Base-by-base conservation (phyloP, 768 basidiomycete genomes). In the Clavulina sp. region DNA sequence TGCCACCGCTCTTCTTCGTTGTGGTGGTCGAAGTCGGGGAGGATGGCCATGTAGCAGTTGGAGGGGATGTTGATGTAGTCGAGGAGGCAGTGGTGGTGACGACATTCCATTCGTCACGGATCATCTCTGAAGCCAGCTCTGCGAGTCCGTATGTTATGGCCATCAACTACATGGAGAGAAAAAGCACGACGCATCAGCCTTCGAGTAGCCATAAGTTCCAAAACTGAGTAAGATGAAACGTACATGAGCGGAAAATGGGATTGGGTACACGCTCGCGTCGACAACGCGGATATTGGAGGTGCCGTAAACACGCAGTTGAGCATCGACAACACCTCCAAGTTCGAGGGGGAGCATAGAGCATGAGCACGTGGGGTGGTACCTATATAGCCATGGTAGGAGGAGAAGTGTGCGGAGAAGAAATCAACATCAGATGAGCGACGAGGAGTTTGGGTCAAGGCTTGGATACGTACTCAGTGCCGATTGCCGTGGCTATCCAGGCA, bases 61-160 rank as follows among this genome's bases (percentile, higher is more conserved):
- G n/a, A n/a, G n/a, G n/a, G n/a, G n/a, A n/a, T n/a, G n/a, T n/a
- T n/a, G n/a, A n/a, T n/a, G n/a, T n/a, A n/a, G n/a, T n/a, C n/a
- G n/a, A n/a, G n/a, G n/a, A n/a, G n/a, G n/a, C n/a, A n/a, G n/a
- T n/a, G n/a, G n/a, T n/a, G n/a, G n/a, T n/a, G n/a, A n/a, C n/a
- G n/a, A n/a, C n/a, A n/a, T n/a, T n/a, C n/a, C n/a, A n/a, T n/a
- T n/a, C n/a, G n/a, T 62, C 60, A 44, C 67, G 67, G 59, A 71
- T 68, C 56, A 73, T 63, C 44, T 66, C 66, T 21, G 69, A 66
- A 0, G 68, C 73, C 57, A 69, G 68, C 59, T 75, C 74, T 2
- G 73, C 73, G 30, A 74, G 63, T 36, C 70, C 73, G 57, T 71
- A 72, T 18, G 63, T 62, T 2, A 56, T 62, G 51, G 56, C 50